Conservation (phyloP, 345 rosid genomes). For the Citrus trifoliata region DNA sequence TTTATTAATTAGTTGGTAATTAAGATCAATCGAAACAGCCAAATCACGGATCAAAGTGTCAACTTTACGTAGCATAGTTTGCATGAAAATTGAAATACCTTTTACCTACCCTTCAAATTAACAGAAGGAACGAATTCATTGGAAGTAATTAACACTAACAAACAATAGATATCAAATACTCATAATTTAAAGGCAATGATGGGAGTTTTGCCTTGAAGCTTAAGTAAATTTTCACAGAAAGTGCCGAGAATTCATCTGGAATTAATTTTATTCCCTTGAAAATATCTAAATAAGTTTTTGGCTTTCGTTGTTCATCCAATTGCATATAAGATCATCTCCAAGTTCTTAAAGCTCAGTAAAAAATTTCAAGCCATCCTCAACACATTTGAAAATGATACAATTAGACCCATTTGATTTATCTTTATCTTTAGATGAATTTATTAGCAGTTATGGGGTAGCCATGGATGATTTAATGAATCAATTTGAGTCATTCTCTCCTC, state of each 20-base stretch:
- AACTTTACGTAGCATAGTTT: not conserved
- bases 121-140: not conserved
- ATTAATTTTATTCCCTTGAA: not conserved
- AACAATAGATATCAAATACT: not conserved
- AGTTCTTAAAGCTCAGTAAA: not conserved
- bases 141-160: not conserved
- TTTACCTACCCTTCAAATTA: not conserved
- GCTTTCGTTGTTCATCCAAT: not conserved
- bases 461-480: not conserved
- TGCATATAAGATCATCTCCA: not conserved
- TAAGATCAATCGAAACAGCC: not conserved
- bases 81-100: conserved; percentile 1
- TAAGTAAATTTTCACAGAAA: not conserved
- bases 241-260: not conserved
- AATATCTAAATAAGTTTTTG: not conserved
- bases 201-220: not conserved
- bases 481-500: not conserved
- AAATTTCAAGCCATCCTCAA: not conserved
- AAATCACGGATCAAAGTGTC: conserved; percentile 2
- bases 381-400: conserved; percentile 2
- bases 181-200: not conserved
- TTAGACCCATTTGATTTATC: not conserved
- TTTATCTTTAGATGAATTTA: not conserved
- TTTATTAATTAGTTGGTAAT: not conserved
- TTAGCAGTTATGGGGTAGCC: not conserved